Base-by-base conservation (phyloP, 768 basidiomycete genomes). In the Psilocybe sp. region DNA sequence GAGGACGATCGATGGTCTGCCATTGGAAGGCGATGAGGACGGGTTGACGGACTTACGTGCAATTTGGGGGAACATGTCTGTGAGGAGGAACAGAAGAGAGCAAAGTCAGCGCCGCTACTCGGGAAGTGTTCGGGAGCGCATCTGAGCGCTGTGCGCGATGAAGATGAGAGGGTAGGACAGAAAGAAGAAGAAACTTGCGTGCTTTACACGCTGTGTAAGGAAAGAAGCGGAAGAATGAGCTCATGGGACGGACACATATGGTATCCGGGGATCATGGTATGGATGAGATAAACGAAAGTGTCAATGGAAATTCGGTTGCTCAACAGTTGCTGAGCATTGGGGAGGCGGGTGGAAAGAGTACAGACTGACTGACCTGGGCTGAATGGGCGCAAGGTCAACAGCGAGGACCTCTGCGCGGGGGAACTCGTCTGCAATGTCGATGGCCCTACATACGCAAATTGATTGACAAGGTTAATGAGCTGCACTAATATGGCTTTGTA, bases 371-470 rank as follows among this genome's bases (percentile, higher is more conserved):
- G 66, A 87, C 85, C 80, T 76, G 43, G 85, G 84, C 61, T 87
- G 86, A 36, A 87, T 79, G 54, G 85, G 85, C 18, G 85, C 84
- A 32, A 88, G 75, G 70, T 88, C 85, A 52, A 85, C 71, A 18
- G 84, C 86, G 62, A 82, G 76, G 53, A 87, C 81, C 55, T 86
- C 81, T 51, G 75, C 82, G 43, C 72, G 62, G 39, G 81, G 82
- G 64, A 88, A 87, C 64, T 85, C 84, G 57, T 87, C 83, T 43
- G 85, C 86, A 68, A 87, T 78, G 64, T 82, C 81, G 55, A 87
- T 80, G 19, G 86, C 82, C 85, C 84, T 87, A 57, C 42, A 44
- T 36, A 18, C 41, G 32, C 32, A 44, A 39, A 23, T 37, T 46
- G 38, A 32, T 45, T 51, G 47, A 51, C 33, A 9, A 34, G 23